Evolutionary conservation across 2,329 filamentous ascomycete species (phyloP).

Genomic region (Teratosphaeria gauchensis): DNA sequence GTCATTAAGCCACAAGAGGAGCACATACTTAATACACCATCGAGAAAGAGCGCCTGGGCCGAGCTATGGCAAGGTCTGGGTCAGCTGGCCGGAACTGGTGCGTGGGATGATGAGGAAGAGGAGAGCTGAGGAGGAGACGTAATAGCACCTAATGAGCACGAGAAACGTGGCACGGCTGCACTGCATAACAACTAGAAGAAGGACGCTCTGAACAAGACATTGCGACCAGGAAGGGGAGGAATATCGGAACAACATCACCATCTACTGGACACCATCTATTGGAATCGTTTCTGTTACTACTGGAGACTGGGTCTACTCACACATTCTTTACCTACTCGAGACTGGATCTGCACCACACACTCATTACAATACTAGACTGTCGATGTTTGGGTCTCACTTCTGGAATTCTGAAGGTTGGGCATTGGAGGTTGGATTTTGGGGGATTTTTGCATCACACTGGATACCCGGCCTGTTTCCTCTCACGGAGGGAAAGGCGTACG

Average conservation of each 20-base stretch:
- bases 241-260: background rate
- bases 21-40: conserved; percentile 4
- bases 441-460: background rate
- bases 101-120: conserved; percentile 15
- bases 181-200: background rate
- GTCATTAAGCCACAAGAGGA: conserved; percentile 1
- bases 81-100: conserved; percentile 23
- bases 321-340: background rate
- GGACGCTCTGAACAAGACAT: background rate
- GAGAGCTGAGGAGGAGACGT: background rate
- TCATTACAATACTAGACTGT: background rate
- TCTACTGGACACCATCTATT: background rate
- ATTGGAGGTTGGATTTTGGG: background rate
- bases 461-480: background rate
- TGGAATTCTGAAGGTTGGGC: background rate
- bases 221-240: background rate
- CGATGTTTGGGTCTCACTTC: background rate
- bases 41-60: conserved; percentile 22
- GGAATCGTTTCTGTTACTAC: background rate
- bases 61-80: conserved; percentile 26
- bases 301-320: background rate
- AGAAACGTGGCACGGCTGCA: background rate
- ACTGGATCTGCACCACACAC: background rate
- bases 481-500: background rate
- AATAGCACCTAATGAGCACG: background rate